Evolutionary conservation across 331 rosid genomes (phyloP), one percentile per base, ranked within the genome.

Genomic region (Dryas integrifolia): DNA sequence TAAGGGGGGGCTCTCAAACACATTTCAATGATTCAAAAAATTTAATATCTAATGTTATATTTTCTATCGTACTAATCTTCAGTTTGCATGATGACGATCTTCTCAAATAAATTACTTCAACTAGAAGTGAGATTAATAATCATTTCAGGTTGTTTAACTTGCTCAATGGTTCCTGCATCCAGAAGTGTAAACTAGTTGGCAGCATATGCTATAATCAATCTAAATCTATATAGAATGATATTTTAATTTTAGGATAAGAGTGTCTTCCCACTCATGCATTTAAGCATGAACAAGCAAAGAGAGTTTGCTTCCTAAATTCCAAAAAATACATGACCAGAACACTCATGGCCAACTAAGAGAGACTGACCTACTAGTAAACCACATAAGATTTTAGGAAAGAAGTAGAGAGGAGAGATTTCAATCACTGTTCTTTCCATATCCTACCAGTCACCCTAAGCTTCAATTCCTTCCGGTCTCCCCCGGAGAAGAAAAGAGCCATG

Each of bases 371-470:
- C 79, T 67, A 45, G 35, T 30, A 30, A 30, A 35, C 66, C 72
- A 87, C 76, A 82, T 10, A 55, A 56, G 60, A 16, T 43, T 72
- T 65, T 58, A 43, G 73, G 66, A 46, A 45, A 69, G 48, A 45
- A 69, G 48, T 73, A 62, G 45, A 81, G 56, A 41, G 59, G 47
- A 76, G 65, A 78, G 44, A 67, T 26, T 24, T 43, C 60, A 1
- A 52, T 82, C 81, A 90, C 79, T 87, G 96, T 70, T 92, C 97
- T 74, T 92, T 92, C 98, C 98, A 92, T 56, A 92, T 92, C 82
- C 98, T 88, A 45, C 98, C 98, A 6, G 97, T 92, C 67, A 92
- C 89, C 82, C 98, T 78, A 40, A 92, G 85, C 80, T 90, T 92
- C 80, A 92, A 72, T n/a, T 92, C 98, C 77, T 92, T 92, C 68